These are phyloP conservation scores for Psilocybe subaeruginosa DNA, from an alignment of 768 basidiomycete species.

Conservation along the genomic window DNA sequence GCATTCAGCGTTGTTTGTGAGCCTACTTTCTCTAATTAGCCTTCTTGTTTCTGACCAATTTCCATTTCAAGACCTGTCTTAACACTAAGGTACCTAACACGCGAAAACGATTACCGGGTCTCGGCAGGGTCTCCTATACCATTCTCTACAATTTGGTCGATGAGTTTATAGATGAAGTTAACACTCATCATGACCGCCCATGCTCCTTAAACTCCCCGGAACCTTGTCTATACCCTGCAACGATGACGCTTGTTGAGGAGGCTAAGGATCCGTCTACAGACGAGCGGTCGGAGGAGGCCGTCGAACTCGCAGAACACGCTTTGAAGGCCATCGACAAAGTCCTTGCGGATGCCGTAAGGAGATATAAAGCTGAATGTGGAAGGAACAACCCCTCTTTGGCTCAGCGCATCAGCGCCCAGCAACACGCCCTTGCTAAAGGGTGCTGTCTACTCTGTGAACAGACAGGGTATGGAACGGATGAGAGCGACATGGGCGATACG, in stretches of 20 bases:
- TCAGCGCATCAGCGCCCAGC: constrained; percentile 36
- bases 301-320: constrained; percentile 35
- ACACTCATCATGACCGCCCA: constrained; percentile 46
- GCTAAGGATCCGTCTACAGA: constrained; percentile 44
- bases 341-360: constrained; percentile 36
- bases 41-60: not conserved
- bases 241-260: constrained; percentile 49
- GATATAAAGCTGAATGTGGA: constrained; percentile 43
- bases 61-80: constrained; percentile 35
- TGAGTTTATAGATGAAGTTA: constrained; percentile 45
- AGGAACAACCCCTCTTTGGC: constrained; percentile 35
- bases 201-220: constrained; percentile 29
- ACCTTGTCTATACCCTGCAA: constrained; percentile 34
- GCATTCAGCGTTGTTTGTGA: constrained; percentile 38
- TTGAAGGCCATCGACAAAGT: constrained; percentile 38
- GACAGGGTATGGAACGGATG: constrained; percentile 45
- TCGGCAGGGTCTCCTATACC: constrained; percentile 42
- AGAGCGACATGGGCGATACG: constrained; percentile 41
- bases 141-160: constrained; percentile 46
- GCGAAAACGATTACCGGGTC: constrained; percentile 35
- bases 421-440: constrained; percentile 39
- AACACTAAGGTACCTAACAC: constrained; percentile 39
- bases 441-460: constrained; percentile 51
- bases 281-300: constrained; percentile 39
- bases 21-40: constrained; percentile 11